These are phyloP conservation scores for Sodiomyces alkalinus DNA, from an alignment of 2,329 filamentous ascomycete species.

Conservation along the genomic window DNA sequence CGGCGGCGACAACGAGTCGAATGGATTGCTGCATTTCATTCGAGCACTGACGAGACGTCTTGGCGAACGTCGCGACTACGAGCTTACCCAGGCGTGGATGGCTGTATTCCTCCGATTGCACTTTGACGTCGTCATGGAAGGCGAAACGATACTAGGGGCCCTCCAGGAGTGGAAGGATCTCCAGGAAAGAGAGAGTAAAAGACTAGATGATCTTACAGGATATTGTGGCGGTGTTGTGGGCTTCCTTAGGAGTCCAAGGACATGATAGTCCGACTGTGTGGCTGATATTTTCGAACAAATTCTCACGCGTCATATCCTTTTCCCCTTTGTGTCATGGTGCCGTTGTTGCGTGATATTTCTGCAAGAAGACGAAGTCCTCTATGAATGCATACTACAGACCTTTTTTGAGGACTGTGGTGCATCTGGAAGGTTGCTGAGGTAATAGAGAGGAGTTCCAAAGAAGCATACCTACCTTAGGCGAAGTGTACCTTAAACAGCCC, in stretches of 20 bases:
- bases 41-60: conserved; percentile 61
- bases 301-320: no score
- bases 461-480: no score
- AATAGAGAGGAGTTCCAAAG: no score
- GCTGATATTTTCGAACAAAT: no score
- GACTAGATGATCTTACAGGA: conserved; percentile 63
- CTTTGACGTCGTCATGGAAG: conserved; percentile 38
- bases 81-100: conserved; percentile 96
- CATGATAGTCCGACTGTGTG: no score
- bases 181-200: conserved; percentile 54
- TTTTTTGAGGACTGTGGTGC: no score
- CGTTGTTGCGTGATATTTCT: no score
- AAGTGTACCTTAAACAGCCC: no score
- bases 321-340: no score
- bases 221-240: conserved; percentile 78
- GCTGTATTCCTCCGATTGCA: conserved; percentile 79
- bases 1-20: conserved; percentile 30
- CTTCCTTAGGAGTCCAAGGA: conserved; percentile 54
- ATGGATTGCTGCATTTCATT: conserved; percentile 70
- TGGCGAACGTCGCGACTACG: conserved; percentile 62
- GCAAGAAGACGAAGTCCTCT: no score
- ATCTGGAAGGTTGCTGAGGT: no score
- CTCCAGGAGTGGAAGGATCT: conserved; percentile 56
- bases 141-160: conserved; percentile 36
- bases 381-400: no score